Percentiles rank a stretch among this genome's conserved stretches.
Evolutionary conservation across 176 grass and related monocot genomes (phyloP).

Genomic region (Leersia perrieri): DNA sequence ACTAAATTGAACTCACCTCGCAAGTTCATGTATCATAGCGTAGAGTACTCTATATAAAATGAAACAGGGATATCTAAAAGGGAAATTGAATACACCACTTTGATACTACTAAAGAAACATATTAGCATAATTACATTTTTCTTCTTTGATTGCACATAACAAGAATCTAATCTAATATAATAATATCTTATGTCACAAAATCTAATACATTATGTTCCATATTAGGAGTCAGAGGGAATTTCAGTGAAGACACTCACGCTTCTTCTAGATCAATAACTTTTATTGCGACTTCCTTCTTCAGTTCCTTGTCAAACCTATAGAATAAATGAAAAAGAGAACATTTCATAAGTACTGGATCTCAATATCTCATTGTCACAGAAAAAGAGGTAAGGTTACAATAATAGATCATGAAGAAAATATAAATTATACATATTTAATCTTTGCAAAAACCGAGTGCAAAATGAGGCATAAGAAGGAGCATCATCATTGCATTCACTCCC

Average conservation of each 20-base stretch:
- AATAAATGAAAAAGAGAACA: constrained; percentile 6
- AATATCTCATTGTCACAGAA: constrained; percentile 12
- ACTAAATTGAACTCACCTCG: no score
- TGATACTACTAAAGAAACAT: neutral
- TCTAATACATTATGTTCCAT: constrained; percentile 12
- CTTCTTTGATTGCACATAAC: constrained; percentile 5
- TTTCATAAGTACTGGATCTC: neutral
- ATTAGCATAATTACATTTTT: neutral
- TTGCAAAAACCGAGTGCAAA: neutral
- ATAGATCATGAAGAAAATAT: constrained; percentile 10
- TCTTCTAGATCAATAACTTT: constrained; percentile 99
- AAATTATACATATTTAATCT: neutral
- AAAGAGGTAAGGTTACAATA: neutral
- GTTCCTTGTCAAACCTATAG: constrained; percentile 87
- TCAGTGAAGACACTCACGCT: constrained; percentile 64
- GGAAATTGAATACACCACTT: neutral
- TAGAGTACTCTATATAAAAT: neutral
- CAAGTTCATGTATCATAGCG: no score
- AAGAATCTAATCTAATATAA: no score
- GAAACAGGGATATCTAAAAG: neutral
- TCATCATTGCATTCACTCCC: neutral
- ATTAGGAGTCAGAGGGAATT: constrained; percentile 10
- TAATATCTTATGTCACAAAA: neutral
- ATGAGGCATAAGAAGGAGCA: neutral
- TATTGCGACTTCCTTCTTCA: constrained; percentile 92